These are phyloP conservation scores for Backusella mclennaniae DNA, from an alignment of 192 early-diverging fungal species.

Conservation along the genomic window DNA sequence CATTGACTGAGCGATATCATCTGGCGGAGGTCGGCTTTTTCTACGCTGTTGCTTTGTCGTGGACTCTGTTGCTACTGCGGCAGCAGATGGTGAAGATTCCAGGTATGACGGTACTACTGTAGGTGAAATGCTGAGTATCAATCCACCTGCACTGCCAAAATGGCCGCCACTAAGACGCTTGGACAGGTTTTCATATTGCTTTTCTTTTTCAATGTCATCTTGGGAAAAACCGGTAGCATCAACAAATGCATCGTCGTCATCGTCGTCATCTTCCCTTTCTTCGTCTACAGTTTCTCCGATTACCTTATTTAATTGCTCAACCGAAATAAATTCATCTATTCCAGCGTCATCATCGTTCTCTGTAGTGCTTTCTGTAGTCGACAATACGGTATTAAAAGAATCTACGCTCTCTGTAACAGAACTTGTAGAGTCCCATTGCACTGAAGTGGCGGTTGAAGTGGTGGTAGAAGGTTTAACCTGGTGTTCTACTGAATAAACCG, in stretches of 20 bases:
- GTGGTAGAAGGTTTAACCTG: background rate
- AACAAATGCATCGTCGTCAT: slow-evolving; percentile 32
- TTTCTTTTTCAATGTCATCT: slow-evolving; percentile 27
- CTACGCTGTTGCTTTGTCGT: background rate
- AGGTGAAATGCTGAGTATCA: slow-evolving; percentile 29
- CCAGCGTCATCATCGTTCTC: background rate
- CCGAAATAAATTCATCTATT: background rate
- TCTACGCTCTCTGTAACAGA: slow-evolving; percentile 2
- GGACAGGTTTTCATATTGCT: slow-evolving; percentile 17
- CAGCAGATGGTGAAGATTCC: background rate
- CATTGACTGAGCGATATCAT: slow-evolving; percentile 28
- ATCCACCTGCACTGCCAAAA: slow-evolving; percentile 39
- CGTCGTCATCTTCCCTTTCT: slow-evolving; percentile 6
- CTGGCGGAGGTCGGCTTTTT: slow-evolving; percentile 12
- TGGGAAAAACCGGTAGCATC: slow-evolving; percentile 19
- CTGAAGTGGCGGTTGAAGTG: background rate
- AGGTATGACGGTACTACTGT: background rate
- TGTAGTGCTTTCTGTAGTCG: slow-evolving; percentile 4
- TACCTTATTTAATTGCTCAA: background rate
- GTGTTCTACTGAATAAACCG: slow-evolving; percentile 9
- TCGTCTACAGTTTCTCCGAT: background rate
- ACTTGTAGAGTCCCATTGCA: background rate
- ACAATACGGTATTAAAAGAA: slow-evolving; percentile 18
- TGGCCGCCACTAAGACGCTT: slow-evolving; percentile 34
- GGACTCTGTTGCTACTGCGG: background rate